Base-by-base conservation (phyloP, 768 basidiomycete genomes). In the Phanerodontia chrysosporium region DNA sequence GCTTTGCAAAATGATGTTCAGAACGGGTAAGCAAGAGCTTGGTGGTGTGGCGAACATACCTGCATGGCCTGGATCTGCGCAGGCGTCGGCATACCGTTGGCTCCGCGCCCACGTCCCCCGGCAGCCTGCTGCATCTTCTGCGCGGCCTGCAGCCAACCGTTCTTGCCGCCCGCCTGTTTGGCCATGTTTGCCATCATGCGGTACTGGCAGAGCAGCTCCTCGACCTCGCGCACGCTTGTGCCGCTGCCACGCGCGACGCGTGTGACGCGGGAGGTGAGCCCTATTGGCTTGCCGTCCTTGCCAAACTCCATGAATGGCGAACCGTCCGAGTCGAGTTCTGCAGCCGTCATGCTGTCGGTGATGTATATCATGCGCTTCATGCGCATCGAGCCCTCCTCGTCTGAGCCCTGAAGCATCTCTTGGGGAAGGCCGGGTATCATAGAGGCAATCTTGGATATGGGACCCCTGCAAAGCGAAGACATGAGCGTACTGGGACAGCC, bases 121-220 rank as follows among this genome's bases (percentile, higher is more conserved):
- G 84, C 85, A 6, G 90, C 92, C 44, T 81, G 77, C 72, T 95
- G 93, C 89, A 98, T 89, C 72, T 96, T 97, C 74, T 95, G 92
- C 78, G 95, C 88, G 3, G 92, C 84, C 67, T 87, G 86, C 51
- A 94, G 75, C 89, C 93, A 93, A 66, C 95, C 95, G 62, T 95
- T 93, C 82, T 97, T 97, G 44, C 95, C 95, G 51, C 97, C 97
- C 6, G 94, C 95, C 69, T 94, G 90, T 78, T 95, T 97, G 32
- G 96, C 97, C 90, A 99, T 95, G 68, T 92, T 95, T 55, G 94
- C 88, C 92, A 99, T 97, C 91, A 98, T 95, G 48, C 92, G 85
- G 67, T 98, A 97, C 74, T 99, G 97, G 66, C 92, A 93, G 48
- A 99, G 76, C 58, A 98, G 72, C 69, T 99, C 96, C 72, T 99